Conservation (phyloP, 2,329 filamentous ascomycete species). For the Chrysoporthe deuterocubensis region DNA sequence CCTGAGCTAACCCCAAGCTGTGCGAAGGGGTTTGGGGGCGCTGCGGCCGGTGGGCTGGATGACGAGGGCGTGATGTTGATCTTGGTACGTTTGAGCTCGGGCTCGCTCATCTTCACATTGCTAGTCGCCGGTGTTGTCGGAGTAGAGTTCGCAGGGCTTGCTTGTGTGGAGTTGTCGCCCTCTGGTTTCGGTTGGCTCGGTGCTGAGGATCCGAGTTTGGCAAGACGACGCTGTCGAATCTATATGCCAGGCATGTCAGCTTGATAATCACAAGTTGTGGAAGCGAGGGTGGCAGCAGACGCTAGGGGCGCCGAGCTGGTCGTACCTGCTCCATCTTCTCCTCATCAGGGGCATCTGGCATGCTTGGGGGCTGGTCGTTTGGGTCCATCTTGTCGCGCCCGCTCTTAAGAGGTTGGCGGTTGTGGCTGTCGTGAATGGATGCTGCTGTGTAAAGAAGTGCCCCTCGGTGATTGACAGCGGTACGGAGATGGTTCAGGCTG, state of each 20-base stretch:
- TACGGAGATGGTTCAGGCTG: constrained; percentile 11
- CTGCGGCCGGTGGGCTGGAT: constrained; percentile 9
- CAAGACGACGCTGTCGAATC: constrained; percentile 56
- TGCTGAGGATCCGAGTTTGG: constrained; percentile 50
- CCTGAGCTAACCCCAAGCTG: constrained; percentile 40
- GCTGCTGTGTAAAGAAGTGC: constrained; percentile 3
- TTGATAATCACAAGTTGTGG: background rate
- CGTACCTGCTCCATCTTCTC: constrained; percentile 62
- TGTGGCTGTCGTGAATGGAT: background rate
- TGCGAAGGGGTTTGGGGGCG: constrained; percentile 33
- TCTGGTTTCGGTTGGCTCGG: constrained; percentile 34
- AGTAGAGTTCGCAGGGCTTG: constrained; percentile 31
- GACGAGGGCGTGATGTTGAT: constrained; percentile 25
- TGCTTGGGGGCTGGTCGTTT: constrained; percentile 46
- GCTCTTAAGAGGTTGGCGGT: background rate
- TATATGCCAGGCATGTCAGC: constrained; percentile 29
- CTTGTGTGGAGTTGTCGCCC: constrained; percentile 28
- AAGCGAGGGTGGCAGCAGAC: background rate
- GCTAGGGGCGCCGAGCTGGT: constrained; percentile 16
- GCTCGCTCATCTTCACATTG: constrained; percentile 16
- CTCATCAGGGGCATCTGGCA: constrained; percentile 58
- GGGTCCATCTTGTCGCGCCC: constrained; percentile 49
- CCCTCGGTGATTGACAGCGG: constrained; percentile 13
- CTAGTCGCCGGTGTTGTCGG: constrained; percentile 18
- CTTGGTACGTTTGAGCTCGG: constrained; percentile 25